Evolutionary conservation across 2,329 filamentous ascomycete genomes (phyloP), one percentile per base, ranked within the genome.

Genomic region (Epichloe uncinata): DNA sequence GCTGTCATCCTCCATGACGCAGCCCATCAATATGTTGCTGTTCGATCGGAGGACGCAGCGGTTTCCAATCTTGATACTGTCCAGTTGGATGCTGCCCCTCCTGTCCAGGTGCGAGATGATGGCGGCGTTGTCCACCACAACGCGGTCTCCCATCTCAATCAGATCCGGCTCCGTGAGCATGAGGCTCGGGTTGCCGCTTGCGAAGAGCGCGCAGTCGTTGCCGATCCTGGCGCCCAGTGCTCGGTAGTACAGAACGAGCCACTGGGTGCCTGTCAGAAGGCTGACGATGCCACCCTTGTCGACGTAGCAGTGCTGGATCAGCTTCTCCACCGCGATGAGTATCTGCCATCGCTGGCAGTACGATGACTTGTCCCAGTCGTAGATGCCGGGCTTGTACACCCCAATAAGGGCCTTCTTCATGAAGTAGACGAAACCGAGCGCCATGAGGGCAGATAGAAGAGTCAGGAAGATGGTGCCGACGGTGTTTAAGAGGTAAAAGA

Each of bases 261-360:
- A 80, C 50, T 71, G 67, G 0, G 75, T 76, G 3, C 75, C 74
- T 0, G 73, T 77, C 3, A 79, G 58, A 56, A 79, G 63, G 18
- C 73, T 70, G 1, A 78, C 62, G 26, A 80, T 66, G n/a, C 47
- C 47, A 3, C 76, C 76, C 30, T 71, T 58, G 4, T 71, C 70
- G 3, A 69, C 69, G 55, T 73, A 77, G 59, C 73, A 77, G 45
- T 69, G 63, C 12, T 72, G 66, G 2, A 74, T 69, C 3, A 79
- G 60, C 18, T 67, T 67, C 62, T 79, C 75, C 37, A 77, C 66
- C 26, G 68, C 67, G 3, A 78, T 63, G 56, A 74, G 74, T 8
- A 78, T 57, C 56, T 79, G 75, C 74, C 75, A 79, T 36, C 73
- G 71, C 57, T 79, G 77, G 60, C 75, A 78, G 62, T 79, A 79